Base-by-base conservation (phyloP, 192 early-diverging fungal species). In the Coemansia sp. region DNA sequence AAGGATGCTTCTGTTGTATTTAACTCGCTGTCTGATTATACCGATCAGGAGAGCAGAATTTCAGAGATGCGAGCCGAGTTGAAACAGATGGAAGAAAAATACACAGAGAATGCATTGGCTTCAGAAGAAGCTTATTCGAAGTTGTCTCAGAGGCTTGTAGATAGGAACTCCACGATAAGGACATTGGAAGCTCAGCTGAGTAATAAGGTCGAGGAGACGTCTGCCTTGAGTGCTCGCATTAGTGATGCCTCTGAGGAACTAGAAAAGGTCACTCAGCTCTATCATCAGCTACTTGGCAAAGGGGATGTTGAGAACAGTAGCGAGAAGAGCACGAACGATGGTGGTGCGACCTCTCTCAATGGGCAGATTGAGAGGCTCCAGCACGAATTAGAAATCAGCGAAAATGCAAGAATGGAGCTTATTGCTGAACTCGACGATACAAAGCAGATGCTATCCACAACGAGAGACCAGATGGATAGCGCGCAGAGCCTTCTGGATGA, bases 401-500 rank as follows among this genome's bases (percentile, higher is more conserved):
- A 76, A 45, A 22, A 16, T 39, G 36, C 55, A 26, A 57, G 36
- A 36, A 19, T 12, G 8, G 26, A 57, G 55, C 55, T 57, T 16
- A 15, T 39, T 11, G 10, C 55, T 22, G 55, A 36, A 47, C 46
- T 47, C 16, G 46, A 47, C 10, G 46, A 15, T n/a, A 47, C 46
- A 19, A 57, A 57, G 55, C 6, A 57, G 26, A 5, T 26, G 3
- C 55, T 57, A 32, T 57, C 55, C 12, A 55, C 56, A 13, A 59
- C 65, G 18, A 19, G 22, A 8, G 21, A 22, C 12, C 54, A 57
- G 26, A 57, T 62, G 19, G 41, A 65, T 2, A 55, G 52, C 0
- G 63, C 80, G 5, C 77, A 78, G 26, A 41, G 22, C 18, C 74
- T 67, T 19, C 45, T 88, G 1, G 72, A 75, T 41, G 76, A 76